Conservation (phyloP, 139 green algal genomes). For the Asterochloris erici region DNA sequence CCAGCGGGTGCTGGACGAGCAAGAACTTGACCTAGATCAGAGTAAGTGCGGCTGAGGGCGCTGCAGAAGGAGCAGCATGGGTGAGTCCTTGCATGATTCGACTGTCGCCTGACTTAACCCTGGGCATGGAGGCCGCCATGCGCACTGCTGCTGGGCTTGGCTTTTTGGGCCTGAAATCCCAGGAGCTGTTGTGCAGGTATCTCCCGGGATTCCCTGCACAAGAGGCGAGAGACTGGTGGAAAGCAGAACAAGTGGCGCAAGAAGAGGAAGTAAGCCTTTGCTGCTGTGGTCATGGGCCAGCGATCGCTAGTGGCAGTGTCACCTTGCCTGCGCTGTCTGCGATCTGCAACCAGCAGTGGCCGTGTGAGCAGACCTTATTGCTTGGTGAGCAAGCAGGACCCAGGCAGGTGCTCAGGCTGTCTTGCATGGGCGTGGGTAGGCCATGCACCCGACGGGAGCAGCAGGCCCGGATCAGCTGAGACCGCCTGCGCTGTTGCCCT, state of each 20-base stretch:
- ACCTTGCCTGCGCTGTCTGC: no score
- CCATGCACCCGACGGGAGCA: no score
- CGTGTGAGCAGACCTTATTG: no score
- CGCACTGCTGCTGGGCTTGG: not conserved
- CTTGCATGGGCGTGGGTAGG: no score
- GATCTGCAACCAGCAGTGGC: no score
- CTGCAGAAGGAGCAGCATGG: not conserved
- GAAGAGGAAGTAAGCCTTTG: constrained; percentile 92
- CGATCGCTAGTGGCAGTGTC: no score
- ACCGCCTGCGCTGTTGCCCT: no score
- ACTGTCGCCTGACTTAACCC: not conserved
- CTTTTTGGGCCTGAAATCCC: not conserved
- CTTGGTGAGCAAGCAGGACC: no score
- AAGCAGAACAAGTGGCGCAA: constrained; percentile 97
- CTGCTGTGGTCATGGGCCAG: not conserved
- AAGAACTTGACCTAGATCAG: not conserved
- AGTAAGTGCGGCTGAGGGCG: not conserved
- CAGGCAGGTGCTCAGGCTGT: no score
- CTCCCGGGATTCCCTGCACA: constrained; percentile 96
- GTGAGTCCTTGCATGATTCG: not conserved
- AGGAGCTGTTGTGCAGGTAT: constrained; percentile 77
- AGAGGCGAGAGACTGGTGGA: constrained; percentile 92
- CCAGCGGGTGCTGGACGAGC: no score
- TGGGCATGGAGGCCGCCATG: not conserved
- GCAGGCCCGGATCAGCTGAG: no score